Base-by-base conservation (phyloP, 1,284 basidiomycete species). In the Ganoderma resinaceum region DNA sequence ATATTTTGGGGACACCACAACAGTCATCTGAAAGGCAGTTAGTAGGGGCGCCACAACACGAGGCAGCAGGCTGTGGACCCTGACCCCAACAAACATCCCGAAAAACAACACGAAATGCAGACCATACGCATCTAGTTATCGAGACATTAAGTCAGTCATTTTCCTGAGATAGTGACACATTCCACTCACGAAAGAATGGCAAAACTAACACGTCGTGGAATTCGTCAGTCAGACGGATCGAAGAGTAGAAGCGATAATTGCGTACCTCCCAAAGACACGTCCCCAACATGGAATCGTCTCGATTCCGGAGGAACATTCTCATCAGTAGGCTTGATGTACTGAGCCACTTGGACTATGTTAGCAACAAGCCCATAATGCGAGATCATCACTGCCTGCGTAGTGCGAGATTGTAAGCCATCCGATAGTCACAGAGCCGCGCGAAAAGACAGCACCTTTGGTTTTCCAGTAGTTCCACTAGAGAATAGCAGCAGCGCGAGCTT, bases 401-500 rank as follows among this genome's bases (percentile, higher is more conserved):
- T 31, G 29, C 4, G 60, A 37, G 61, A 23, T 12, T 14, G 5
- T 49, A 9, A 49, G 20, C 7, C 26, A 63, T 31, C 43, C 16
- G 42, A 42, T 55, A 40, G 5, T 46, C 55, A 20, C 11, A 14
- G 20, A 59, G 12, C 18, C 1, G 5, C 12, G n/a, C 11, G 3
- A 14, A 16, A 20, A 3, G 11, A 9, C 49, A 31, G 35, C 38
- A 67, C 84, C 93, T 73, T 93, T 1, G 92, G 90, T 72, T 85
- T 87, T 12, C 92, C 92, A 72, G 93, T 95, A 2, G 94, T 95
- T 23, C 93, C 93, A 62, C 89, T 92, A 0, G 91, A 93, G 77
- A 95, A 93, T 58, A 84, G 88, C 38, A 93, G 79, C 70, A 94
- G 89, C 0, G 92, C 93, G 8, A 92, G 70, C 67, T 88, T 87